Percentiles rank a stretch among this genome's conserved stretches.
Evolutionary conservation across 768 basidiomycete species (phyloP).

Genomic region (Kwoniella shandongensis): DNA sequence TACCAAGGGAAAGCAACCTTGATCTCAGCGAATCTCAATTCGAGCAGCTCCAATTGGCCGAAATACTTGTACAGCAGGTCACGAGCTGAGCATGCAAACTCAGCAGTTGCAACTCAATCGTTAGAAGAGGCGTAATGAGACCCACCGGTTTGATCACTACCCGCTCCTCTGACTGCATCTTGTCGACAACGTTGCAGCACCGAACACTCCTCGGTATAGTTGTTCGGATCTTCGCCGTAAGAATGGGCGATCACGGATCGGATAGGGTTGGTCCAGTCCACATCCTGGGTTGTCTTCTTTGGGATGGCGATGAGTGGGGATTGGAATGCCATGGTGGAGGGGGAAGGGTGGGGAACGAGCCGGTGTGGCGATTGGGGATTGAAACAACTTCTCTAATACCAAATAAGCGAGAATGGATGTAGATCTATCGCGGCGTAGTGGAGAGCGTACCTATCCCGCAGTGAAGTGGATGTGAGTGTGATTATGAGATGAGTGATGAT

Average conservation of each 20-base stretch:
- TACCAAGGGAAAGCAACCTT: conserved; percentile 91
- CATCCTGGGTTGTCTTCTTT: conserved; percentile 90
- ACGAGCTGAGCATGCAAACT: conserved; percentile 60
- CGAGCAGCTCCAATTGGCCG: conserved; percentile 94
- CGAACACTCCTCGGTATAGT: conserved; percentile 79
- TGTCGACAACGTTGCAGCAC: conserved; percentile 86
- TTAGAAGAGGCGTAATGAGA: neutral
- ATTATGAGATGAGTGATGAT: too few relatives aligned
- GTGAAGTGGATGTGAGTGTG: too few relatives aligned
- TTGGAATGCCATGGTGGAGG: conserved; percentile 45
- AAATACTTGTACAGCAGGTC: conserved; percentile 99
- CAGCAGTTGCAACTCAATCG: conserved; percentile 2
- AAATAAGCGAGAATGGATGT: too few relatives aligned
- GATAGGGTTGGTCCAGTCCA: conserved; percentile 91
- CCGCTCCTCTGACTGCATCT: conserved; percentile 93
- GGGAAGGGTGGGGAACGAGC: neutral
- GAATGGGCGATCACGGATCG: conserved; percentile 81
- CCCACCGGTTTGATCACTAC: conserved; percentile 89
- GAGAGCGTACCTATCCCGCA: too few relatives aligned
- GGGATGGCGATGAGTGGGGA: conserved; percentile 85
- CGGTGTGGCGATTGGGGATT: too few relatives aligned
- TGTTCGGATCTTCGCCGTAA: conserved; percentile 89
- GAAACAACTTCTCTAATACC: too few relatives aligned
- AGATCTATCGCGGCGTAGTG: too few relatives aligned
- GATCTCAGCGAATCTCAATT: conserved; percentile 94